Evolutionary conservation across 495 filamentous ascomycete genomes (phyloP), one percentile per base, ranked within the genome.

Genomic region (Pyrenopolyporus hunteri): DNA sequence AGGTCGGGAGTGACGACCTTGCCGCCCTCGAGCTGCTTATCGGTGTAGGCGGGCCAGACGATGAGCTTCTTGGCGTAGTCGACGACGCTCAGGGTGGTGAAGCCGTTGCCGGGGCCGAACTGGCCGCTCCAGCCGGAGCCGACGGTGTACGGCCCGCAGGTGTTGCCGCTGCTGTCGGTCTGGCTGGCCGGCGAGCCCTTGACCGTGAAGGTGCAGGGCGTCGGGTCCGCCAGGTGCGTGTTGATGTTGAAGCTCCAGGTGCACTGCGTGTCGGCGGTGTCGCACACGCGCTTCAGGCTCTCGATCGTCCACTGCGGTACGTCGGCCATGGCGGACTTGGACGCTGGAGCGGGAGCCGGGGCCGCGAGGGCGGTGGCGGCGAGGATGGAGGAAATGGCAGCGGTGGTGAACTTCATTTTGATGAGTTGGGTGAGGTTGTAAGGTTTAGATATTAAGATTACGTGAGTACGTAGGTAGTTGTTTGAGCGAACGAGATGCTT

Each of bases 61-160:
- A 76, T 74, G 58, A 73, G 70, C 33, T 63, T 43, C 9, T 35
- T 72, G 47, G 75, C 68, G 49, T 67, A 74, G 70, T 80, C 74
- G 63, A 76, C 72, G 68, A 81, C 75, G 69, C 77, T 78, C 22
- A 81, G 57, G 6, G 75, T 76, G 4, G 79, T 80, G 40, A 80
- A 74, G 39, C 78, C 79, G 44, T 76, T 76, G 53, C 74, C 75
- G 22, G 73, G 49, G 8, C 77, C 79, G 49, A 77, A 80, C 16
- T 78, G 68, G 62, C 77, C 79, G 69, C 77, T 80, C 78, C 78
- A 80, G 68, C 73, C 75, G 3, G 75, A 70, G 23, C 68, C 73
- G 43, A 80, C 55, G 56, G 73, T 76, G 65, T 68, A 80, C 23
- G 43, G 47, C n/a, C 75, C 76, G 67, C 76, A 79, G 16, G 31